Evolutionary conservation across 2,329 filamentous ascomycete genomes (phyloP), one percentile per base, ranked within the genome.

Genomic region (Verticillium albo-atrum): DNA sequence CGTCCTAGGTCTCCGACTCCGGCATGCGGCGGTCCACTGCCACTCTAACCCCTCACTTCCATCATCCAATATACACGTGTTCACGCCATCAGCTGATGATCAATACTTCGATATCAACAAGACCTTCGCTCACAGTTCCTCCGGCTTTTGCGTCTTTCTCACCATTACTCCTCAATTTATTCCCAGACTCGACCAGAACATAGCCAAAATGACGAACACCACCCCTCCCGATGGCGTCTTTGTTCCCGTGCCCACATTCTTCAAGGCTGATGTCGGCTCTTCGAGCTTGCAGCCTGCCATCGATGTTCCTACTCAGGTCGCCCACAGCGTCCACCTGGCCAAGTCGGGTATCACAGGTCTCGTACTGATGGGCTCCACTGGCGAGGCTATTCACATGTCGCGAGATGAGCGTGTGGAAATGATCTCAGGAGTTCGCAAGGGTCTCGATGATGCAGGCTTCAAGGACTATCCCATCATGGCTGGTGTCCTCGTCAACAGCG

Each of bases 201-300:
- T 7, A 23, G 3, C 10, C 47, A 57, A 34, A 14, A 58, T 55
- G 37, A 23, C 55, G 7, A 30, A 58, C 17, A 37, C 57, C 51
- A 60, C 55, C 61, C 52, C 79, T 78, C 77, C 78, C 10, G 73
- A 77, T 53, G 81, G 81, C 58, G 78, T 84, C 65, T 82, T 79
- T 69, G 81, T 84, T 59, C 82, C 82, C 26, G 81, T 87, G 52
- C 85, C 85, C 30, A 88, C 85, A 52, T 88, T 88, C 78, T 89
- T 84, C 72, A 71, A 76, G 28, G 62, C 68, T 42, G 70, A 74
- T 6, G 70, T 77, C 9, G 70, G 72, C 20, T 78, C 78, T 60
- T 73, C 75, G 30, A 65, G 74, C 2, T 71, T 79, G 30, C 75
- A 79, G 32, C 74, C 81, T 32, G 77, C 76, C n/a, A 71, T 88